Percentiles rank a stretch among this genome's conserved stretches.
Conservation (phyloP, 768 basidiomycete species). For the Mycena vulgaris region DNA sequence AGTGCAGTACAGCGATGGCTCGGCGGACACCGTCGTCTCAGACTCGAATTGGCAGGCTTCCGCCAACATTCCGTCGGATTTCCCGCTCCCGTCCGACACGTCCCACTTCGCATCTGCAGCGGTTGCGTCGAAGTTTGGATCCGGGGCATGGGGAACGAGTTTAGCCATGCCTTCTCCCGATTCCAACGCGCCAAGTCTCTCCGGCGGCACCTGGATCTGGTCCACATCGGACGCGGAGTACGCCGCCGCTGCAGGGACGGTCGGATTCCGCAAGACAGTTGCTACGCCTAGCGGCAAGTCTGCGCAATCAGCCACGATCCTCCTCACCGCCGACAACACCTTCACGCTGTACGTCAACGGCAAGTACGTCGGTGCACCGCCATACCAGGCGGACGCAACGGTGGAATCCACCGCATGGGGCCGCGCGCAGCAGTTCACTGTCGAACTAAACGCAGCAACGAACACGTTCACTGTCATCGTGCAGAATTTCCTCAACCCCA, state of each 20-base stretch:
- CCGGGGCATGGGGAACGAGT: conserved; percentile 19
- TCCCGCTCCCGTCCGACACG: conserved; percentile 16
- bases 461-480: conserved; percentile 23
- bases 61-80: conserved; percentile 13
- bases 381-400: background rate
- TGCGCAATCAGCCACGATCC: conserved; percentile 17
- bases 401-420: background rate
- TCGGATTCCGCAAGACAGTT: conserved; percentile 27
- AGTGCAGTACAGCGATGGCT: background rate
- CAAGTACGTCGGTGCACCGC: conserved; percentile 11
- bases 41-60: conserved; percentile 29
- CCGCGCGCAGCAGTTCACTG: conserved; percentile 13
- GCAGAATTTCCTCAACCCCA: background rate
- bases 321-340: conserved; percentile 14
- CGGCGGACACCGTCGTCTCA: conserved; percentile 9
- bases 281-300: conserved; percentile 10
- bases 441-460: conserved; percentile 3
- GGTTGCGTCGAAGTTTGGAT: conserved; percentile 3
- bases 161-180: background rate
- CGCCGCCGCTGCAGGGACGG: background rate
- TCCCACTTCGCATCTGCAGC: conserved; percentile 2
- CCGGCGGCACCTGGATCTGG: conserved; percentile 28
- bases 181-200: background rate
- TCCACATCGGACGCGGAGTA: conserved; percentile 1
- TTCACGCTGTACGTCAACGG: conserved; percentile 11